Conservation (phyloP, 352 stramenopile species). For the Phytophthora sp. region DNA sequence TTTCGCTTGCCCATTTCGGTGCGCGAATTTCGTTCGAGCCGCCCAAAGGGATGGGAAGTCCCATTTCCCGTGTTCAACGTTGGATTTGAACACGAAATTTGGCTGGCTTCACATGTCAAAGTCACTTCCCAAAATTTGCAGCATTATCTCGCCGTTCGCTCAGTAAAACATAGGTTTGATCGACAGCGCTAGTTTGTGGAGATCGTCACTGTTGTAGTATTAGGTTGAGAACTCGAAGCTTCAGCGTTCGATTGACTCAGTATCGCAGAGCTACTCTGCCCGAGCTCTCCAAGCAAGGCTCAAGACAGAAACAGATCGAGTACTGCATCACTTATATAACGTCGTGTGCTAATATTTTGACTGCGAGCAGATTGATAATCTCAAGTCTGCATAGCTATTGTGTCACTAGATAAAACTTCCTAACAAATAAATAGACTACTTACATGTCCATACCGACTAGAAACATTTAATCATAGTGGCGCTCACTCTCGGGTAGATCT, state of each 20-base stretch:
- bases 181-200: neutral
- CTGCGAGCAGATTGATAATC: neutral
- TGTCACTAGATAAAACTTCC: slow-evolving; percentile 27
- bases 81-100: slow-evolving; percentile 24
- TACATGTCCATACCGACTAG: slow-evolving; percentile 24
- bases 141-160: neutral
- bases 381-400: slow-evolving; percentile 21
- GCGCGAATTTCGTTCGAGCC: slow-evolving; percentile 27
- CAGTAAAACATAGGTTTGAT: neutral
- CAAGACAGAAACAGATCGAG: too few species aligned
- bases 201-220: neutral
- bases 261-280: too few species aligned
- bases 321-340: too few species aligned
- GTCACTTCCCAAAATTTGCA: neutral
- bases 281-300: too few species aligned
- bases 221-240: too few species aligned
- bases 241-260: too few species aligned
- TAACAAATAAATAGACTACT: slow-evolving; percentile 40
- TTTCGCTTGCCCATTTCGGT: slow-evolving; percentile 24
- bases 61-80: slow-evolving; percentile 18
- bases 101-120: slow-evolving; percentile 8
- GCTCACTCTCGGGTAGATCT: slow-evolving; percentile 34
- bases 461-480: slow-evolving; percentile 31
- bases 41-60: slow-evolving; percentile 1
- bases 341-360: neutral